Conservation (phyloP, 192 early-diverging fungal genomes). For the Chytriomyces sp. region DNA sequence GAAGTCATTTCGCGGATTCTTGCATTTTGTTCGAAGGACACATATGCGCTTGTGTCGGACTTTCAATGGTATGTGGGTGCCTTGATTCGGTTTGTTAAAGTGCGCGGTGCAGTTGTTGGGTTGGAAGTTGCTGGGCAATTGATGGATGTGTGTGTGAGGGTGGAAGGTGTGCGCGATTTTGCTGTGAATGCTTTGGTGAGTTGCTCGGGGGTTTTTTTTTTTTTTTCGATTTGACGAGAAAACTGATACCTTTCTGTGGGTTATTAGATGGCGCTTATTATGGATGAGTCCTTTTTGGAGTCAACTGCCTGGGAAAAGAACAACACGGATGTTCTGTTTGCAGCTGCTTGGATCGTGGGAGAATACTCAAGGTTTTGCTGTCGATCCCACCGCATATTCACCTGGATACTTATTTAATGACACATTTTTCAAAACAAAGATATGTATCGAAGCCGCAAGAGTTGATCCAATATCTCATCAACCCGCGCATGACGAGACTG, state of each 20-base stretch:
- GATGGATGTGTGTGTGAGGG: conserved; percentile 89
- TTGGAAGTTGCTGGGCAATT: conserved; percentile 69
- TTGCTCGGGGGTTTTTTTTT: not conserved
- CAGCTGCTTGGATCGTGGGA: conserved; percentile 90
- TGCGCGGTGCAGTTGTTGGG: conserved; percentile 79
- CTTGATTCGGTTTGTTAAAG: conserved; percentile 77
- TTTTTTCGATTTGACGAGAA: not conserved
- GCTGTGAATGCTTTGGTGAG: conserved; percentile 76
- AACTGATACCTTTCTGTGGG: not conserved
- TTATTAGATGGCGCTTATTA: conserved; percentile 69
- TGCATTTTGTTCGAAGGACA: conserved; percentile 80
- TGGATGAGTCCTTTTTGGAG: conserved; percentile 67
- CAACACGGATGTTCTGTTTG: conserved; percentile 74
- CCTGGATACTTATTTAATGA: too few relatives aligned
- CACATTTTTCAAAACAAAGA: too few relatives aligned
- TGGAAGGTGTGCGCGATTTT: conserved; percentile 80
- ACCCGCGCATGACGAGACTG: conserved; percentile 54
- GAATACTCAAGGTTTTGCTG: conserved; percentile 76
- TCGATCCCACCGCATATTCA: too few relatives aligned
- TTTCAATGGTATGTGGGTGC: conserved; percentile 96
- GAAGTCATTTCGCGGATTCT: conserved; percentile 85
- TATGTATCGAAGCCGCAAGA: conserved; percentile 19
- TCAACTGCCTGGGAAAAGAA: conserved; percentile 57
- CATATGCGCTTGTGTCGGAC: conserved; percentile 82
- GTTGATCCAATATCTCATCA: conserved; percentile 48